Evolutionary conservation across 2,329 filamentous ascomycete species (phyloP).

Genomic region (Trichoderma polysporum): DNA sequence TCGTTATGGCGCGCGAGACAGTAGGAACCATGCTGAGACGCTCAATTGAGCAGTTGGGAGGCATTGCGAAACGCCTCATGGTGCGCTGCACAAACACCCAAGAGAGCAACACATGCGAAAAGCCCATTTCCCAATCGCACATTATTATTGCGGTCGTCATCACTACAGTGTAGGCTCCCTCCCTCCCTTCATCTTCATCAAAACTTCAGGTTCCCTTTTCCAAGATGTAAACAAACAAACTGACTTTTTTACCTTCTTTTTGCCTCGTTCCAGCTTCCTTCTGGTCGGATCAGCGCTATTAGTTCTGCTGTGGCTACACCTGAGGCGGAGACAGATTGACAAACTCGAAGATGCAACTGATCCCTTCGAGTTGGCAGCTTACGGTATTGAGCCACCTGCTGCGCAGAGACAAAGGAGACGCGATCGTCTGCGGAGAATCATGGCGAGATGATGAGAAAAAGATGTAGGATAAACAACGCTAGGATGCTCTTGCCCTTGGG

Average conservation of each 20-base stretch:
- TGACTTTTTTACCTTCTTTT: not conserved
- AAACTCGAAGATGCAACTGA: conserved; percentile 12
- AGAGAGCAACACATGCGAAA: conserved; percentile 17
- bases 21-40: not conserved
- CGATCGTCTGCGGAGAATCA: not conserved
- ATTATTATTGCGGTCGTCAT: conserved; percentile 2
- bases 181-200: not conserved
- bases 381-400: not conserved
- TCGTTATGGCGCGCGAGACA: not conserved
- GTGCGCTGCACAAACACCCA: conserved; percentile 2
- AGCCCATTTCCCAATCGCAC: not conserved
- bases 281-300: conserved; percentile 4
- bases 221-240: not conserved
- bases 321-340: conserved; percentile 1
- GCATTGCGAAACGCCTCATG: not conserved
- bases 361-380: conserved; percentile 16
- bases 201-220: not conserved
- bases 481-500: not conserved
- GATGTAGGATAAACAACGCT: not conserved
- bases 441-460: not conserved
- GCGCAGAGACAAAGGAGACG: conserved; percentile 1
- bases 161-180: not conserved
- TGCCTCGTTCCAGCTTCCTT: not conserved
- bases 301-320: conserved; percentile 3
- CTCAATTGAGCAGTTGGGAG: not conserved